Evolutionary conservation across 2,329 filamentous ascomycete genomes (phyloP).

Genomic region (Hymenoscyphus infarciens): DNA sequence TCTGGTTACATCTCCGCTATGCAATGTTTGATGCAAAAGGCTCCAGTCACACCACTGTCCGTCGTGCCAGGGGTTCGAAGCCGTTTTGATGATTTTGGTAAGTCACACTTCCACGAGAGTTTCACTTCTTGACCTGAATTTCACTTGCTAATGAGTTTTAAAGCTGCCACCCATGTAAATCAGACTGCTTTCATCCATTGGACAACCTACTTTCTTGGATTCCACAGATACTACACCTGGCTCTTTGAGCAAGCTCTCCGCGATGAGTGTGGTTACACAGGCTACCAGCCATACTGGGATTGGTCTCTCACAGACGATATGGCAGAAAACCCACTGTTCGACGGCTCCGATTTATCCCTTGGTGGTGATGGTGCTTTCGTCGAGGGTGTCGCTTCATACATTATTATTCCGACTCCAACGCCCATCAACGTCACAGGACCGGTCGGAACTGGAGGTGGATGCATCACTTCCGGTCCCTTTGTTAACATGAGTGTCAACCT

Average conservation of each 20-base stretch:
- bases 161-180: slow-evolving; percentile 34
- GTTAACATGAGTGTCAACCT: slow-evolving; percentile 32
- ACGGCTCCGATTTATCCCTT: slow-evolving; percentile 43
- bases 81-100: slow-evolving; percentile 23
- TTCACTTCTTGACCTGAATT: not conserved
- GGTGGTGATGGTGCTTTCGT: slow-evolving; percentile 43
- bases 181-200: slow-evolving; percentile 24
- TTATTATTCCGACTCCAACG: slow-evolving; percentile 34
- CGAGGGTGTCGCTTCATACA: slow-evolving; percentile 1
- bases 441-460: slow-evolving; percentile 50
- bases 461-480: slow-evolving; percentile 47
- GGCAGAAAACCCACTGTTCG: slow-evolving; percentile 49
- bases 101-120: not conserved
- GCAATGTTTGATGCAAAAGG: slow-evolving; percentile 34
- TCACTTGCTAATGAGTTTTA: slow-evolving; percentile 24
- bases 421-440: not conserved
- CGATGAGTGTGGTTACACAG: slow-evolving; percentile 41
- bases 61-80: slow-evolving; percentile 34
- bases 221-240: slow-evolving; percentile 42
- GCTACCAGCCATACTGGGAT: slow-evolving; percentile 36
- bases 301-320: slow-evolving; percentile 42
- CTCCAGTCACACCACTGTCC: slow-evolving; percentile 25
- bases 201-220: slow-evolving; percentile 34
- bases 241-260: slow-evolving; percentile 40
- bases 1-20: slow-evolving; percentile 35